Base-by-base conservation (phyloP, 2,329 filamentous ascomycete species). In the Colletotrichum eremochloae region DNA sequence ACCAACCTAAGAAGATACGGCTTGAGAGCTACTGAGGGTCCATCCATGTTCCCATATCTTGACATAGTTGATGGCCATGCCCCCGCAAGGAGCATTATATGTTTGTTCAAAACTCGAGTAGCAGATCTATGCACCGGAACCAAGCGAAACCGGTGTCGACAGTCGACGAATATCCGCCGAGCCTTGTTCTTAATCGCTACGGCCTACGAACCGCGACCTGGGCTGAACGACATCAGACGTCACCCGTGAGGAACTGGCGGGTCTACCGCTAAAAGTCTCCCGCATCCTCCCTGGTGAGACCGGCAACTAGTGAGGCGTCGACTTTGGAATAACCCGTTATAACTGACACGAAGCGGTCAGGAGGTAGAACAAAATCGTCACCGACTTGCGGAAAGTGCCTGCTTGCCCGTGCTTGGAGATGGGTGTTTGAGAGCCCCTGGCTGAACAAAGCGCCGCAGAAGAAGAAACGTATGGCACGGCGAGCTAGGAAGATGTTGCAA, bases 391-490 rank as follows among this genome's bases (percentile, higher is more conserved):
- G 14, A 24, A 5, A 40, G 24, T 18, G 9, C 8, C n/a, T 11
- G 40, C 38, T 18, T 31, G 42, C 31, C 31, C 61, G 52, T 44
- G 50, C 38, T 18, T 6, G 38, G 20, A 42, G n/a, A n/a, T n/a
- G 24, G 18, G 46, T 7, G n/a, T 36, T 15, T 12, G 24, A n/a
- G 24, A 31, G 46, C 20, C 44, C 20, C 29, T 52, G 46, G 53
- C 36, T 40, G 61, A 66, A n/a, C 62, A 29, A 33, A 58, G 42
- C 42, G 64, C 33, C 57, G 36, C 29, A 46, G 44, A 63, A 68
- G 44, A 63, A 68, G 55, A 31, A 24, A 57, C 15, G 14, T 42
- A 24, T 53, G 57, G 20, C 42, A 44, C 40, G 60, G 52, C 29
- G 44, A 68, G 20, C 38, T 20, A n/a, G n/a, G 6, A 29, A 42